Conservation (phyloP, 2,329 filamentous ascomycete species). For the Lecanicillium sp. region DNA sequence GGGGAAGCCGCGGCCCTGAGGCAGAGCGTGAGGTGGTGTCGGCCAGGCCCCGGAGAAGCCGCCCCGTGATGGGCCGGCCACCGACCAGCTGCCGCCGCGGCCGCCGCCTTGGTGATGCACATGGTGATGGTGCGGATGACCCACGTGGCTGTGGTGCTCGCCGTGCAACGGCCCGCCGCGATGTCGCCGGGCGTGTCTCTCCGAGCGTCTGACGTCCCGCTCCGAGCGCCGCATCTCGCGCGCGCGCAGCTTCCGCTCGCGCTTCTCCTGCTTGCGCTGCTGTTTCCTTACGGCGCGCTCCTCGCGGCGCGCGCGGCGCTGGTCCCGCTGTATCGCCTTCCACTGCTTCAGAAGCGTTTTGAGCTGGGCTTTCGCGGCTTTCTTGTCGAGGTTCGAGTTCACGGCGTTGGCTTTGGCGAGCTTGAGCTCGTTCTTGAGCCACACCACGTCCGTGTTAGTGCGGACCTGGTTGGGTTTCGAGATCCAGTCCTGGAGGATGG, state of each 20-base stretch:
- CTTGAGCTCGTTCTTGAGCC: conserved; percentile 39
- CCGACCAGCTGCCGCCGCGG: background rate
- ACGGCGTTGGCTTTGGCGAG: conserved; percentile 23
- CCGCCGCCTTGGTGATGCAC: conserved; percentile 16
- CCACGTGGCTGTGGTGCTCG: background rate
- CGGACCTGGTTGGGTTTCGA: conserved; percentile 43
- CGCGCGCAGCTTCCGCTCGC: conserved; percentile 22
- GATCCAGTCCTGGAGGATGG: conserved; percentile 43
- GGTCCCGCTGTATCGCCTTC: conserved; percentile 29
- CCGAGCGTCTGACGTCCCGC: conserved; percentile 25
- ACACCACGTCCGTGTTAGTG: conserved; percentile 38
- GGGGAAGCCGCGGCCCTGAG: no score
- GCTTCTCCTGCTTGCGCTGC: conserved; percentile 26
- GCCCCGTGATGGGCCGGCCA: background rate
- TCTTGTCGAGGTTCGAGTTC: conserved; percentile 20
- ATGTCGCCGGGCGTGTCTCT: conserved; percentile 25
- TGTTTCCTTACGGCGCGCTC: conserved; percentile 25
- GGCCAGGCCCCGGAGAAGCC: conserved; percentile 14
- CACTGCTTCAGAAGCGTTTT: conserved; percentile 39
- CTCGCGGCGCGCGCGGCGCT: conserved; percentile 26
- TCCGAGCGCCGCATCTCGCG: conserved; percentile 26
- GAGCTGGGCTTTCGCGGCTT: conserved; percentile 37
- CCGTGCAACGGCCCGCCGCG: conserved; percentile 7
- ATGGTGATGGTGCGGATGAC: conserved; percentile 9
- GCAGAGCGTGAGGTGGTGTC: no score